These are phyloP conservation scores for Volutella citrinella DNA, from an alignment of 2,329 filamentous ascomycete genomes.

Conservation along the genomic window DNA sequence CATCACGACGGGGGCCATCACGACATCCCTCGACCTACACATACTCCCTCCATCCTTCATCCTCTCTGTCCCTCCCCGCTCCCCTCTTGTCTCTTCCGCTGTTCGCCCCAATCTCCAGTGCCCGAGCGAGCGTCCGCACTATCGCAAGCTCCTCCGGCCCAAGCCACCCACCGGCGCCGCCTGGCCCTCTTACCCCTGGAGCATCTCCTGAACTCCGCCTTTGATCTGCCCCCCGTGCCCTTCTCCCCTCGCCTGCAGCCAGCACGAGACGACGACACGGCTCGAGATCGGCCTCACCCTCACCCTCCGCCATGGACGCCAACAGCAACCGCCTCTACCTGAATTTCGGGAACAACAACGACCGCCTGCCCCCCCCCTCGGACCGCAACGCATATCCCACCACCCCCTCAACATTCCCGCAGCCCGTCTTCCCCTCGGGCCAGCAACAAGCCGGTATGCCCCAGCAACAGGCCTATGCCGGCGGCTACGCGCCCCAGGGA, in stretches of 20 bases:
- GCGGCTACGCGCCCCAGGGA: slow-evolving; percentile 42
- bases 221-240: slow-evolving; percentile 16
- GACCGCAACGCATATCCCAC: slow-evolving; percentile 75
- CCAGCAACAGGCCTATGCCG: slow-evolving; percentile 45
- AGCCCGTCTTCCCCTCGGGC: slow-evolving; percentile 65
- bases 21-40: slow-evolving; percentile 7
- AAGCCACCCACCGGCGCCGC: slow-evolving; percentile 17
- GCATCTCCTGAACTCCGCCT: slow-evolving; percentile 25
- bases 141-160: slow-evolving; percentile 5
- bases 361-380: slow-evolving; percentile 55
- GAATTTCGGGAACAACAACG: slow-evolving; percentile 65
- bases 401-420: slow-evolving; percentile 93
- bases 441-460: slow-evolving; percentile 28
- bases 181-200: slow-evolving; percentile 23
- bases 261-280: slow-evolving; percentile 19
- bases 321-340: slow-evolving; percentile 63
- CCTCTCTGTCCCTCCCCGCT: neutral
- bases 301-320: too few relatives aligned
- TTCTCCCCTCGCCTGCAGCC: slow-evolving; percentile 11
- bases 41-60: slow-evolving; percentile 2
- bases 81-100: neutral
- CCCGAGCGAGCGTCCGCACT: neutral
- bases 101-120: slow-evolving; percentile 4
- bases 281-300: slow-evolving; percentile 10
- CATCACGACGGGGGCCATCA: too few relatives aligned